Evolutionary conservation across 73 alveolate genomes (phyloP).

Genomic region (Symbiodinium natans): DNA sequence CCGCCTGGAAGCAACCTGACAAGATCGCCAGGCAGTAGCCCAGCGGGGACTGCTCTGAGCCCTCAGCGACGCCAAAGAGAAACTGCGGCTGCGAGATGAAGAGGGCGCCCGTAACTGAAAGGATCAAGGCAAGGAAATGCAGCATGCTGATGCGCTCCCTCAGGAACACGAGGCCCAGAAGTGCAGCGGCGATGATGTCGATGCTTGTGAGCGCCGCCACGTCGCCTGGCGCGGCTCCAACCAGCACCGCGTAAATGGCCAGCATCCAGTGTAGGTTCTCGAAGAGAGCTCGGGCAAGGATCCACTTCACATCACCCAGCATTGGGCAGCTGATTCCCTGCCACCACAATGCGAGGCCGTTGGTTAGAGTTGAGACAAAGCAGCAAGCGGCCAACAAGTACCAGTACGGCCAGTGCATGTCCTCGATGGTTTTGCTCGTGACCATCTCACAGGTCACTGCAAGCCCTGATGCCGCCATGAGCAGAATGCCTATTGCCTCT

Average conservation of each 20-base stretch:
- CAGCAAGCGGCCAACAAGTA: constrained; percentile 36
- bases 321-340: constrained; percentile 1
- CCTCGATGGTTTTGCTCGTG: constrained; percentile 57
- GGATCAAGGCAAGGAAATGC: constrained; percentile 38
- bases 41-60: background rate
- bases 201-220: constrained; percentile 73
- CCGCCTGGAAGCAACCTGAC: constrained; percentile 70
- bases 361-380: background rate
- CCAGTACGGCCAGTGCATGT: constrained; percentile 59
- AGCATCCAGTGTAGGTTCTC: constrained; percentile 33
- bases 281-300: constrained; percentile 41
- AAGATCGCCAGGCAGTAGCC: constrained; percentile 58
- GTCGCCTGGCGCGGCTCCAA: constrained; percentile 68
- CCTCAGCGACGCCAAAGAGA: background rate
- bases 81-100: constrained; percentile 46
- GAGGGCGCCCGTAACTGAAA: constrained; percentile 33
- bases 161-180: constrained; percentile 37
- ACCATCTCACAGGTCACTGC: constrained; percentile 68
- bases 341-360: constrained; percentile 15
- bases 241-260: constrained; percentile 38
- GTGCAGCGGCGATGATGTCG: constrained; percentile 75
- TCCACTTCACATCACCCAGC: constrained; percentile 34
- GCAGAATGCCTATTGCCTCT: constrained; percentile 49
- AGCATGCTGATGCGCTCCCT: constrained; percentile 13
- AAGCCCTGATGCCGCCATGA: constrained; percentile 49